Conservation (phyloP, 2,329 filamentous ascomycete genomes). For the Stachybotrys chlorohalonatus region DNA sequence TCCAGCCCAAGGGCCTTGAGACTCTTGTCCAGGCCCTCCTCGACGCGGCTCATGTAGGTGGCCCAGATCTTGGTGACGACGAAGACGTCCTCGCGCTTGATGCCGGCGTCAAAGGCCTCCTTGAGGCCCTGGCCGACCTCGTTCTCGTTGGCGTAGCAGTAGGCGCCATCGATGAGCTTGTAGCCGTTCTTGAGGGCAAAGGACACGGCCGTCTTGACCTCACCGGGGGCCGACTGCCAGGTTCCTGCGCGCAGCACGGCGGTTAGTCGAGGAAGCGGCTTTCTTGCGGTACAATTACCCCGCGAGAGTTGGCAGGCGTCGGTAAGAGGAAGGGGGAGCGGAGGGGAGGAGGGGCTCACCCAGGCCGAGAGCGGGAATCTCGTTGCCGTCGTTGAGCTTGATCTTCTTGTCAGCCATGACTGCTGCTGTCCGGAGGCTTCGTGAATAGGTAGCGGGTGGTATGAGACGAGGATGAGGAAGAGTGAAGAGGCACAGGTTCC, state of each 20-base stretch:
- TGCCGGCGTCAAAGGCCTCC: conserved; percentile 59
- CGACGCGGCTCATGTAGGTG: conserved; percentile 63
- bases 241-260: conserved; percentile 35
- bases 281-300: not conserved
- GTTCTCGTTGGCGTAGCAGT: conserved; percentile 73
- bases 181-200: conserved; percentile 49
- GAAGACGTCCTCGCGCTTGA: conserved; percentile 73
- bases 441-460: not conserved
- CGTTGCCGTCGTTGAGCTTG: conserved; percentile 54
- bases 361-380: conserved; percentile 55
- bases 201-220: conserved; percentile 49
- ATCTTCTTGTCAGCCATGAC: conserved; percentile 47
- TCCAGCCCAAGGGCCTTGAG: conserved; percentile 66
- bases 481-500: not conserved
- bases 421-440: not conserved
- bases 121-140: conserved; percentile 73
- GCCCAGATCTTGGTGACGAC: conserved; percentile 82
- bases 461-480: not conserved
- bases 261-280: no score
- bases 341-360: conserved; percentile 30
- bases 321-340: not conserved
- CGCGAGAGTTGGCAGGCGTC: not conserved
- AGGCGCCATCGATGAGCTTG: conserved; percentile 60
- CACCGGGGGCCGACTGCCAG: conserved; percentile 53
- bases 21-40: conserved; percentile 63